These are phyloP conservation scores for Russula dissimulans DNA, from an alignment of 768 basidiomycete species.

Conservation along the genomic window DNA sequence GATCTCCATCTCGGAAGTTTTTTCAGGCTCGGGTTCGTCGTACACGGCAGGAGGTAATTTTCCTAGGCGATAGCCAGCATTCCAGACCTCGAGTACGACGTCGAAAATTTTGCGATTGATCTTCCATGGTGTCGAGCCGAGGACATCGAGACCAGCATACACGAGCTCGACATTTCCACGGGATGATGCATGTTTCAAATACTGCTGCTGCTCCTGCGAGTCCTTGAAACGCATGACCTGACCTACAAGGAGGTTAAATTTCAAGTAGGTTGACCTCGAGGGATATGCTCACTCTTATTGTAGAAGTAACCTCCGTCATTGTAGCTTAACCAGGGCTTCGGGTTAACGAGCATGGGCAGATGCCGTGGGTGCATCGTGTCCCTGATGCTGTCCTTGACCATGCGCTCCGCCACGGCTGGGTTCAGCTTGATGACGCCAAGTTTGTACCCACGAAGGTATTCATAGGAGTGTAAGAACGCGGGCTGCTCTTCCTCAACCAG, in stretches of 20 bases:
- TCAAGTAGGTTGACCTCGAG: not conserved
- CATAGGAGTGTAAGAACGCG: slow-evolving; percentile 87
- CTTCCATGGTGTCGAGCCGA: slow-evolving; percentile 84
- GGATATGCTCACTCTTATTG: slow-evolving; percentile 49
- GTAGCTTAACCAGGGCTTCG: slow-evolving; percentile 75
- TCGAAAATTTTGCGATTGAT: slow-evolving; percentile 65
- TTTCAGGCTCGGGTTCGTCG: slow-evolving; percentile 55
- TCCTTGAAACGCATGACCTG: slow-evolving; percentile 91
- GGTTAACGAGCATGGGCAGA: slow-evolving; percentile 90
- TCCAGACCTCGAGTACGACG: slow-evolving; percentile 60
- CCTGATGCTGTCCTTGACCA: slow-evolving; percentile 63
- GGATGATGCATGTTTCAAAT: slow-evolving; percentile 65
- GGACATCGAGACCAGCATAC: slow-evolving; percentile 81
- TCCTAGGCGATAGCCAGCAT: slow-evolving; percentile 68
- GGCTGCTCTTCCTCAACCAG: slow-evolving; percentile 71
- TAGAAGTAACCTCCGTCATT: slow-evolving; percentile 79
- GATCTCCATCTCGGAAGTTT: slow-evolving; percentile 37
- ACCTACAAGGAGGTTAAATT: slow-evolving; percentile 30
- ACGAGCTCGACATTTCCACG: slow-evolving; percentile 74
- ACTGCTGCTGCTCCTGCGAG: slow-evolving; percentile 69
- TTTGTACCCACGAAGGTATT: slow-evolving; percentile 88
- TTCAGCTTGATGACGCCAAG: slow-evolving; percentile 89
- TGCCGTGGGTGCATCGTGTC: slow-evolving; percentile 84
- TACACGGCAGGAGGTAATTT: slow-evolving; percentile 74
- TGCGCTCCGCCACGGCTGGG: slow-evolving; percentile 62